Evolutionary conservation across 768 basidiomycete genomes (phyloP).

Genomic region (Lactarius vividus): DNA sequence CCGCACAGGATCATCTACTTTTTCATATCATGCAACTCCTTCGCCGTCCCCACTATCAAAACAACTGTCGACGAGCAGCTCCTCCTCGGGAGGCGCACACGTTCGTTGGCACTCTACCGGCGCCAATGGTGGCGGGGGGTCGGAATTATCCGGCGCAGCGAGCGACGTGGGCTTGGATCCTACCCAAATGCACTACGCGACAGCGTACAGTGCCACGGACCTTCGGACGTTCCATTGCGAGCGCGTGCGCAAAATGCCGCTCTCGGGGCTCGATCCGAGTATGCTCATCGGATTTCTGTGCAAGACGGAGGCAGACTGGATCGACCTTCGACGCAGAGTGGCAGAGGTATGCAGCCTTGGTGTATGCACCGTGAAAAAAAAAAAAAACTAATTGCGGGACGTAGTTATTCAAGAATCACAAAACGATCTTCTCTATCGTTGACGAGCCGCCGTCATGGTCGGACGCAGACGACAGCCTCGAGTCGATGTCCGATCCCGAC

Average conservation of each 20-base stretch:
- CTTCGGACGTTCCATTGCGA: constrained; percentile 95
- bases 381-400: background rate
- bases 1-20: constrained; percentile 35
- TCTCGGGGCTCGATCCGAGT: constrained; percentile 89
- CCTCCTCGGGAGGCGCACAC: constrained; percentile 35
- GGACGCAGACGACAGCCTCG: constrained; percentile 72
- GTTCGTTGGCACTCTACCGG: constrained; percentile 37
- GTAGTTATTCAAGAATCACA: constrained; percentile 46
- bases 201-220: constrained; percentile 69
- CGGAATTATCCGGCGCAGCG: constrained; percentile 12
- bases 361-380: constrained; percentile 12
- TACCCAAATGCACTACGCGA: constrained; percentile 60
- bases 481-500: constrained; percentile 79
- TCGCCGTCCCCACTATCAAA: constrained; percentile 68
- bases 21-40: constrained; percentile 56
- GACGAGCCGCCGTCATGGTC: constrained; percentile 87
- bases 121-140: constrained; percentile 36
- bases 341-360: constrained; percentile 55
- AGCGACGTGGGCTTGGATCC: constrained; percentile 36
- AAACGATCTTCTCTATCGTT: constrained; percentile 81
- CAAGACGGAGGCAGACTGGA: constrained; percentile 80
- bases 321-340: constrained; percentile 71
- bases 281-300: constrained; percentile 95
- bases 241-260: constrained; percentile 91
- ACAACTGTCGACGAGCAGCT: constrained; percentile 50